Conservation (phyloP, 2,329 filamentous ascomycete genomes). For the Penicillium palitans region DNA sequence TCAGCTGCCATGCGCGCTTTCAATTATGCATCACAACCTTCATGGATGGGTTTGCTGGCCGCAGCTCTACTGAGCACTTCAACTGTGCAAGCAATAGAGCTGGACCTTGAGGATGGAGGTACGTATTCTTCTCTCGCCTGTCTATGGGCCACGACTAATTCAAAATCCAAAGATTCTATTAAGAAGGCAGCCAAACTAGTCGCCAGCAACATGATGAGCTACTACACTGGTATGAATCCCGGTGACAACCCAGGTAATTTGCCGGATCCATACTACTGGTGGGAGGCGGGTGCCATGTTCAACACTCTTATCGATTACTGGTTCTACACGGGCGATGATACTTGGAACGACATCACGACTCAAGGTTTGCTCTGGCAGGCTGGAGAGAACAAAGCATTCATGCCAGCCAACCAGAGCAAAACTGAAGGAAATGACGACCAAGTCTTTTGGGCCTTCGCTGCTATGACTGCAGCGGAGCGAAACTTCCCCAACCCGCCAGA, state of each 20-base stretch:
- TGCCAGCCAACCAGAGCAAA: slow-evolving; percentile 44
- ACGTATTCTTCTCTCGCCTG: background rate
- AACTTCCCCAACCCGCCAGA: slow-evolving; percentile 46
- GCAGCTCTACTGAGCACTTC: slow-evolving; percentile 18
- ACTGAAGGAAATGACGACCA: slow-evolving; percentile 59
- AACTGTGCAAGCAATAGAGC: slow-evolving; percentile 17
- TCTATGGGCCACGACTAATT: background rate
- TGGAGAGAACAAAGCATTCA: slow-evolving; percentile 41
- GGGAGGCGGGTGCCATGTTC: slow-evolving; percentile 49
- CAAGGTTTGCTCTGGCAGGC: slow-evolving; percentile 43
- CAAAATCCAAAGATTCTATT: slow-evolving; percentile 44
- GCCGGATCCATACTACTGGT: slow-evolving; percentile 51
- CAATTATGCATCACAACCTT: slow-evolving; percentile 10
- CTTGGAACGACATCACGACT: slow-evolving; percentile 40
- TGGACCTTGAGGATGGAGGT: slow-evolving; percentile 21
- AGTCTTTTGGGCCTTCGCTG: slow-evolving; percentile 58
- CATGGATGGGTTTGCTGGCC: slow-evolving; percentile 21
- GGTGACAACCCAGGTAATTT: slow-evolving; percentile 54
- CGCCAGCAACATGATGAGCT: slow-evolving; percentile 52
- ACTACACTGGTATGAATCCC: slow-evolving; percentile 51
- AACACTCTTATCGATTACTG: slow-evolving; percentile 45
- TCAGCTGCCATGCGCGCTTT: slow-evolving; percentile 16
- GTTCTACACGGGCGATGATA: slow-evolving; percentile 45
- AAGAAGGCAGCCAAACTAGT: slow-evolving; percentile 48
- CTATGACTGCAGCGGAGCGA: slow-evolving; percentile 56